phyloP scores from a whole-genome alignment of 2,329 filamentous ascomycete genomes.

The Scytalidium lignicola region DNA sequence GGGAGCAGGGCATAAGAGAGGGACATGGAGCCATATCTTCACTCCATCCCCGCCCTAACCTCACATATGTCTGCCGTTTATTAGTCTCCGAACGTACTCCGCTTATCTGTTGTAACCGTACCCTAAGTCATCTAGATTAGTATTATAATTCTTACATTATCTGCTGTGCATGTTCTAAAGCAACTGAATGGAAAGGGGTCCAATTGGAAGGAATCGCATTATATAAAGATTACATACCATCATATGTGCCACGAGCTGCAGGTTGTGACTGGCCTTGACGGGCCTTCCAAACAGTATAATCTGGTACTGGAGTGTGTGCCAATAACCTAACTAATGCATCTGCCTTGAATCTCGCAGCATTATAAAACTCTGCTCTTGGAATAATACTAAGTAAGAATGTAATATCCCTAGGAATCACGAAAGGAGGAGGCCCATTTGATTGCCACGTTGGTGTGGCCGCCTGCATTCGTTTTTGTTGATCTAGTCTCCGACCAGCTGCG shows the following conservation, averaged over 20 bases:
- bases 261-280: constrained; percentile 14
- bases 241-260: constrained; percentile 16
- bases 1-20: too few species aligned
- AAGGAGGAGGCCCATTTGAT: constrained; percentile 35
- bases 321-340: constrained; percentile 70
- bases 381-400: constrained; percentile 55
- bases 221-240: constrained; percentile 22
- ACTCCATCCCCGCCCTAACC: too few species aligned
- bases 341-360: constrained; percentile 35
- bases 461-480: constrained; percentile 59
- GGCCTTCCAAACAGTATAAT: constrained; percentile 50
- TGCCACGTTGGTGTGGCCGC: constrained; percentile 36
- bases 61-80: too few species aligned
- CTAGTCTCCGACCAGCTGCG: constrained; percentile 76
- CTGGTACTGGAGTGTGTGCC: constrained; percentile 60
- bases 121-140: too few species aligned
- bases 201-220: too few species aligned
- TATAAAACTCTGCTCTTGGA: constrained; percentile 62
- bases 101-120: too few species aligned
- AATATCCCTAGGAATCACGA: constrained; percentile 67
- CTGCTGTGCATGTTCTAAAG: too few species aligned
- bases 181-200: too few species aligned
- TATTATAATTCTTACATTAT: too few species aligned
- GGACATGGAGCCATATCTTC: too few species aligned
- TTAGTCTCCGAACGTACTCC: too few species aligned